Base-by-base conservation (phyloP, 371 early-diverging fungal genomes). In the Mucor racemosus region DNA sequence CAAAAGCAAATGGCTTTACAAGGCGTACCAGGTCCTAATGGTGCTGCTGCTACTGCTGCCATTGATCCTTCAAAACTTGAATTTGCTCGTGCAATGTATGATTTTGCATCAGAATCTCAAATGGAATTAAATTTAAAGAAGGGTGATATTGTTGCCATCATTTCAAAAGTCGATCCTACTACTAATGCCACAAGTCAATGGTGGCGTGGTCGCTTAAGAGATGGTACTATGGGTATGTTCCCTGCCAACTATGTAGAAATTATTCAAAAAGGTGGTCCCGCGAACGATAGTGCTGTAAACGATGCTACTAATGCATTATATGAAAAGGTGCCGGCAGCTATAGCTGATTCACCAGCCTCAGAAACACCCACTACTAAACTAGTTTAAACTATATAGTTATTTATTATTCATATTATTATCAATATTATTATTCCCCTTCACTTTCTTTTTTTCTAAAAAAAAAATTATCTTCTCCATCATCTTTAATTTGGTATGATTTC, bases 161-260 rank as follows among this genome's bases (percentile, higher is more conserved):
- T 90, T 67, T 88, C 85, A 60, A 91, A 90, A 68, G 1, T n/a
- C 7, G 95, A 95, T 66, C 88, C 92, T 21, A 85, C 83, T 63
- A 72, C 80, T 7, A 93, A 91, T 14, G 84, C 88, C 17, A 86
- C 89, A 35, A 86, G 89, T 62, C 79, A 82, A 71, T 98, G 99
- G 99, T 98, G 99, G 99, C 78, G 91, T 58, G 97, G 97, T 11
- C 76, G 92, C 33, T 78, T 91, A 19, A 87, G 93, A 63, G 85
- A 86, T 42, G 97, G 99, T 0, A 83, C 82, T 38, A 87, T 92
- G 69, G 99, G 97, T 17, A 74, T 92, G 57, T 97, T 98, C 84
- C 97, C 99, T 7, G 85, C 93, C 56, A 95, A 90, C 71, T 97
- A 95, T 73, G 95, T 96, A 6, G 76, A 76, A 48, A 76, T 76